phyloP scores from a whole-genome alignment of 2,329 filamentous ascomycete genomes.

The Claviceps africana region DNA sequence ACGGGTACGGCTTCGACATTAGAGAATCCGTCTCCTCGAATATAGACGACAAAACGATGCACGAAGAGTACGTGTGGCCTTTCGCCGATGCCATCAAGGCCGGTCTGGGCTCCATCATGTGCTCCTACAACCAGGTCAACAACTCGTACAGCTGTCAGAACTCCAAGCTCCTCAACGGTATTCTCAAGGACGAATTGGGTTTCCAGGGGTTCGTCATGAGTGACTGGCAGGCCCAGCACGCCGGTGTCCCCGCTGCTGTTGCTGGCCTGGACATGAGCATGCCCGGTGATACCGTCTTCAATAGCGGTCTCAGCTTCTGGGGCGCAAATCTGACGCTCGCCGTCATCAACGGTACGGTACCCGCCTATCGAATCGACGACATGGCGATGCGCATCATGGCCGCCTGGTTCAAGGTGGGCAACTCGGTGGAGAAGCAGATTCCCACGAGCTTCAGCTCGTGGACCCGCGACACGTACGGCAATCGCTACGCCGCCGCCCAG shows the following conservation, averaged over 20 bases:
- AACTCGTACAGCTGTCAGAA: conserved; percentile 73
- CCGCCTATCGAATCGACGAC: conserved; percentile 78
- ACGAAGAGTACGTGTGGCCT: conserved; percentile 67
- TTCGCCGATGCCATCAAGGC: conserved; percentile 60
- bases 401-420: conserved; percentile 52
- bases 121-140: conserved; percentile 66
- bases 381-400: conserved; percentile 78
- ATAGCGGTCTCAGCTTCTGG: conserved; percentile 61
- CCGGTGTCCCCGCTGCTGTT: conserved; percentile 49
- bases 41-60: conserved; percentile 58
- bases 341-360: conserved; percentile 77
- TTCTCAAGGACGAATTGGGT: conserved; percentile 66
- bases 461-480: conserved; percentile 63
- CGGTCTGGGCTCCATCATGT: conserved; percentile 51
- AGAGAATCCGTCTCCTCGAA: conserved; percentile 46
- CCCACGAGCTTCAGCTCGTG: conserved; percentile 79
- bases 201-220: conserved; percentile 71
- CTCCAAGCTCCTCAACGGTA: conserved; percentile 57
- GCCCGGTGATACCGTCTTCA: conserved; percentile 71
- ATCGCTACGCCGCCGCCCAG: conserved; percentile 47
- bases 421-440: conserved; percentile 30
- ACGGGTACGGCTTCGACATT: conserved; percentile 42
- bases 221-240: conserved; percentile 69
- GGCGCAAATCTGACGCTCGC: conserved; percentile 78
- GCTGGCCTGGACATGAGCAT: conserved; percentile 80